Base-by-base conservation (phyloP, 352 stramenopile species). In the Heterotrichella gracilis region DNA sequence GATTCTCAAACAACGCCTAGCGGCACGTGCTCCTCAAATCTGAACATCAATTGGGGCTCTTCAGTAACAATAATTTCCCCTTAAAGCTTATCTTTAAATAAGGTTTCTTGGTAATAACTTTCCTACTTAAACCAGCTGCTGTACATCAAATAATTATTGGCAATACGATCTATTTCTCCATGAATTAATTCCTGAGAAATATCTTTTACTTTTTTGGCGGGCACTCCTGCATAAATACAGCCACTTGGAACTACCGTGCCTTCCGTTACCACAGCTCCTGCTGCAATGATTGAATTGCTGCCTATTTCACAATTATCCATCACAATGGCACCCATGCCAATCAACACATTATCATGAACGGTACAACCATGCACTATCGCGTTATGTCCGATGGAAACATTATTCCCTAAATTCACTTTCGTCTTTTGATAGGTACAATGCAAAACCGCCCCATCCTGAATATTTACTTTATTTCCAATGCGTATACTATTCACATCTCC, bases 91-190 rank as follows among this genome's bases (percentile, higher is more conserved):
- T n/a, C n/a, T n/a, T n/a, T n/a, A n/a, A n/a, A n/a, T n/a, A n/a
- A n/a, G n/a, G n/a, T n/a, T n/a, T n/a, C n/a, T n/a, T n/a, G n/a
- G n/a, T n/a, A n/a, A n/a, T n/a, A n/a, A n/a, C n/a, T n/a, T n/a
- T 53, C n/a, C n/a, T 53, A 53, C n/a, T 53, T 53, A 53, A 53
- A 53, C 32, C 32, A 53, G 32, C 32, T n/a, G 32, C 32, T 53
- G 32, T 53, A 53, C 32, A 53, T 53, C 32, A 53, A n/a, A n/a
- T 53, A 53, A 53, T 53, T 53, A 53, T 9, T 53, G 32, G 32
- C 32, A 17, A 53, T 53, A 9, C 32, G 9, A n/a, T 53, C n/a
- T 53, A 53, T 53, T n/a, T 53, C 32, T 17, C 32, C 32, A n/a
- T n/a, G 9, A 53, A 53, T 53, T 53, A 53, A n/a, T 53, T 53